Evolutionary conservation across 2,329 filamentous ascomycete species (phyloP).

Genomic region (Penicillium nordicum): DNA sequence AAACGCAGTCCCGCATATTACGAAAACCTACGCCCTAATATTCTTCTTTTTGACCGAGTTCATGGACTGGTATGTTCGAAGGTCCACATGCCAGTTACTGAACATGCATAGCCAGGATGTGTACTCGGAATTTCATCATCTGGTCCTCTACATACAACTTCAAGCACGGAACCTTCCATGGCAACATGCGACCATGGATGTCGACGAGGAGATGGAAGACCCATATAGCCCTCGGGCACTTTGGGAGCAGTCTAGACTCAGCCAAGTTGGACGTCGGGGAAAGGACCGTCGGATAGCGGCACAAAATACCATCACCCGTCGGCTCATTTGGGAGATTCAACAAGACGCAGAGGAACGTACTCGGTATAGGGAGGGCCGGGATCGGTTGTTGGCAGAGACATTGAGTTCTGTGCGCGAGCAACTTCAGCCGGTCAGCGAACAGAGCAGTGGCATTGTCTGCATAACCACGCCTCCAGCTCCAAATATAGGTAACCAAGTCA

Average conservation of each 20-base stretch:
- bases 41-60: slow-evolving; percentile 39
- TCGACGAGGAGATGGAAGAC: slow-evolving; percentile 24
- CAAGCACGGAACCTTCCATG: slow-evolving; percentile 22
- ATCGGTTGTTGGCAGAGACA: slow-evolving; percentile 27
- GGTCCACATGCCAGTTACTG: slow-evolving; percentile 34
- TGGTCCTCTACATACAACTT: slow-evolving; percentile 32
- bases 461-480: slow-evolving; percentile 31
- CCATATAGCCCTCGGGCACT: slow-evolving; percentile 22
- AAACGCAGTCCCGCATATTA: slow-evolving; percentile 22
- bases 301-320: slow-evolving; percentile 36
- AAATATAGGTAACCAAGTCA: slow-evolving; percentile 28
- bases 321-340: slow-evolving; percentile 39
- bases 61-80: slow-evolving; percentile 38
- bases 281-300: slow-evolving; percentile 32
- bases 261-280: slow-evolving; percentile 33
- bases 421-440: slow-evolving; percentile 24
- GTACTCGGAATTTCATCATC: slow-evolving; percentile 32
- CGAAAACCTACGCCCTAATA: slow-evolving; percentile 33
- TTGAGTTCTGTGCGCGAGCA: slow-evolving; percentile 24
- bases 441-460: slow-evolving; percentile 31
- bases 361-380: slow-evolving; percentile 25
- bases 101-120: slow-evolving; percentile 36
- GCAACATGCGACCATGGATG: slow-evolving; percentile 21
- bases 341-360: slow-evolving; percentile 30
- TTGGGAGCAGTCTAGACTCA: slow-evolving; percentile 33